These are phyloP conservation scores for Viridothelium virens DNA, from an alignment of 495 filamentous ascomycete species.

Conservation along the genomic window DNA sequence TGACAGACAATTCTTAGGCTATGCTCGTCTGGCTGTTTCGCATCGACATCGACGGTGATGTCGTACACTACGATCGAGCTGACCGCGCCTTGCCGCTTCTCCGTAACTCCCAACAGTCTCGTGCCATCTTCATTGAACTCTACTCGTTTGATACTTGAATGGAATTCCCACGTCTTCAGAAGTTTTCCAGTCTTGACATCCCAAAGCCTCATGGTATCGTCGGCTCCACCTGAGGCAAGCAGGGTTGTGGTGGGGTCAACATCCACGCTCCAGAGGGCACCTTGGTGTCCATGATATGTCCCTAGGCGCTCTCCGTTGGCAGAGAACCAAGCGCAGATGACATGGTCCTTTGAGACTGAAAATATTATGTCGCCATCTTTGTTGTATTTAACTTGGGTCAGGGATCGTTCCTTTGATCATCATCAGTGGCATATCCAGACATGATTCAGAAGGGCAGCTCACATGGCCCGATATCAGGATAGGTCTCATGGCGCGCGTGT, in stretches of 20 bases:
- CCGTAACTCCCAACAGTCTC: conserved; percentile 82
- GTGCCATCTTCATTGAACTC: conserved; percentile 92
- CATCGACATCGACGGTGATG: conserved; percentile 68
- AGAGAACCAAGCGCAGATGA: conserved; percentile 85
- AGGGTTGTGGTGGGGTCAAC: conserved; percentile 90
- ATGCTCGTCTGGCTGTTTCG: conserved; percentile 76
- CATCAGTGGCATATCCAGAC: conserved; percentile 21
- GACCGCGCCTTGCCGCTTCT: conserved; percentile 93
- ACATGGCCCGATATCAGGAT: conserved; percentile 92
- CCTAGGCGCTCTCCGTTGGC: conserved; percentile 54
- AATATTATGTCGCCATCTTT: conserved; percentile 95
- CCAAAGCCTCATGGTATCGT: conserved; percentile 97
- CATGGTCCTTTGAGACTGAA: conserved; percentile 94
- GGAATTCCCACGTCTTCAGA: conserved; percentile 95
- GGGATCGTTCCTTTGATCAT: conserved; percentile 68
- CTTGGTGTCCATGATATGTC: conserved; percentile 93
- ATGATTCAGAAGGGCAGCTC: conserved; percentile 29
- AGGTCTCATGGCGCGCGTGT: conserved; percentile 62
- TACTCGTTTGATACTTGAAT: conserved; percentile 89
- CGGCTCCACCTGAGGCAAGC: conserved; percentile 89
- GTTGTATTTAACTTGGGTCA: conserved; percentile 98
- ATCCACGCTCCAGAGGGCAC: conserved; percentile 97
- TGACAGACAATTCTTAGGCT: conserved; percentile 62
- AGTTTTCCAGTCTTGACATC: conserved; percentile 87
- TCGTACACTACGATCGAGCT: conserved; percentile 88